Evolutionary conservation across 495 filamentous ascomycete species (phyloP).

Genomic region (Trichoderma gamsii): DNA sequence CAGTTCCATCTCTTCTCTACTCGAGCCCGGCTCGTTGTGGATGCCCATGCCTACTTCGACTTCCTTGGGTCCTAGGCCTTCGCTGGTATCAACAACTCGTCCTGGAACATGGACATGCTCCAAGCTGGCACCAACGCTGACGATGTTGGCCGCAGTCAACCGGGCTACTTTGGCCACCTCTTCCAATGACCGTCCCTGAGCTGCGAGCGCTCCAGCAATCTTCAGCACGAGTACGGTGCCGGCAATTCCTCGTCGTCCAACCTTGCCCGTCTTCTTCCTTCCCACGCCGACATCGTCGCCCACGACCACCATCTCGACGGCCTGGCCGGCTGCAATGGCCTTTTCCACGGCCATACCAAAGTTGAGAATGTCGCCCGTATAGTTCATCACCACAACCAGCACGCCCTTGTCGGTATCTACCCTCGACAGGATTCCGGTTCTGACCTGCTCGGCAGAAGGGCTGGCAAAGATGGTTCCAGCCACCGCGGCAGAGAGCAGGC

Average conservation of each 20-base stretch:
- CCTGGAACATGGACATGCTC: constrained; percentile 93
- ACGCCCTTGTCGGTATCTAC: constrained; percentile 66
- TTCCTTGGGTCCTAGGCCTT: constrained; percentile 60
- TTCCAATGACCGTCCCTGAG: constrained; percentile 54
- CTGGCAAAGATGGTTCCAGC: constrained; percentile 92
- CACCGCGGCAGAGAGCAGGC: constrained; percentile 78
- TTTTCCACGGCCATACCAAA: constrained; percentile 95
- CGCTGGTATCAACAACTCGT: constrained; percentile 39
- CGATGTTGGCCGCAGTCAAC: constrained; percentile 66
- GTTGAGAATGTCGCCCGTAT: constrained; percentile 82
- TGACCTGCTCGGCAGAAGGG: constrained; percentile 81
- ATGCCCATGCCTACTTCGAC: constrained; percentile 98
- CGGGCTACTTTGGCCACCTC: constrained; percentile 68
- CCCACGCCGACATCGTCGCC: constrained; percentile 96
- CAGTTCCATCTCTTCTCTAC: constrained; percentile 59
- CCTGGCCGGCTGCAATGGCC: constrained; percentile 70
- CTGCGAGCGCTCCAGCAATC: constrained; percentile 80
- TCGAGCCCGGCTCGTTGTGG: constrained; percentile 90
- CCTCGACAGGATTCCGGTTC: constrained; percentile 63
- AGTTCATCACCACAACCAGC: constrained; percentile 63
- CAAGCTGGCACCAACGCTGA: constrained; percentile 79
- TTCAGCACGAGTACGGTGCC: constrained; percentile 88
- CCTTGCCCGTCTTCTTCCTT: constrained; percentile 73
- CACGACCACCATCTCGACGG: constrained; percentile 89
- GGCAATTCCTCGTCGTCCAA: constrained; percentile 84